Conservation (phyloP, 164 flowering plant genomes). For the Stephania japonica region DNA sequence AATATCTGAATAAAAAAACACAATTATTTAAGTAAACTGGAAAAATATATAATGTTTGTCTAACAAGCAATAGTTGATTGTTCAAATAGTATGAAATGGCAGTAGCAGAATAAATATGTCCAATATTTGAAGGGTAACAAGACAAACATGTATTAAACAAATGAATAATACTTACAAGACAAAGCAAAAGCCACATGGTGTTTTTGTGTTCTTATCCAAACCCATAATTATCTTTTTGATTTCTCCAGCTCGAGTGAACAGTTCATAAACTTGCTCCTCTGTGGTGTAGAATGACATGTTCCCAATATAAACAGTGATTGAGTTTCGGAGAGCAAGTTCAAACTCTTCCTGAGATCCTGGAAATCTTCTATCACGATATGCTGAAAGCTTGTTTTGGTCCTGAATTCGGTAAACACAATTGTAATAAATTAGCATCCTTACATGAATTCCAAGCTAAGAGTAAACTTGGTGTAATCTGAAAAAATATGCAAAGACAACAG, state of each 20-base stretch:
- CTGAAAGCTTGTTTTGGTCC: constrained; percentile 83
- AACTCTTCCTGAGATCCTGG: constrained; percentile 89
- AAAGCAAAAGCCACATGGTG: constrained; percentile 98
- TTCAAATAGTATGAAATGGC: background rate
- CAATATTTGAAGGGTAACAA: background rate
- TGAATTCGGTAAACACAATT: constrained; percentile 13
- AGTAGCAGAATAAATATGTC: background rate
- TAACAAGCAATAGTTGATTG: background rate
- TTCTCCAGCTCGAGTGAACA: constrained; percentile 90
- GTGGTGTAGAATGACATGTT: constrained; percentile 97
- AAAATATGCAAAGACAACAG: too few relatives aligned
- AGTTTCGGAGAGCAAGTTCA: constrained; percentile 64
- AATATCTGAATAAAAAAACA: constrained; percentile 47
- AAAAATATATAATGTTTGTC: background rate
- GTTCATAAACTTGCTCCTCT: constrained; percentile 94
- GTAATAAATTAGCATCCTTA: too few relatives aligned
- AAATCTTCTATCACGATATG: constrained; percentile 83
- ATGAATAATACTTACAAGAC: constrained; percentile 48
- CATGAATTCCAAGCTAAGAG: too few relatives aligned
- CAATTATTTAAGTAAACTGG: background rate
- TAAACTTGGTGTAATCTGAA: too few relatives aligned
- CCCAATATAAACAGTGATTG: constrained; percentile 77
- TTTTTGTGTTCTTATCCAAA: constrained; percentile 87
- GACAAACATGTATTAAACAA: background rate
- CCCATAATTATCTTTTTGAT: constrained; percentile 95